Base-by-base conservation (phyloP, 208 protist species). In the Zelonia costaricensis region DNA sequence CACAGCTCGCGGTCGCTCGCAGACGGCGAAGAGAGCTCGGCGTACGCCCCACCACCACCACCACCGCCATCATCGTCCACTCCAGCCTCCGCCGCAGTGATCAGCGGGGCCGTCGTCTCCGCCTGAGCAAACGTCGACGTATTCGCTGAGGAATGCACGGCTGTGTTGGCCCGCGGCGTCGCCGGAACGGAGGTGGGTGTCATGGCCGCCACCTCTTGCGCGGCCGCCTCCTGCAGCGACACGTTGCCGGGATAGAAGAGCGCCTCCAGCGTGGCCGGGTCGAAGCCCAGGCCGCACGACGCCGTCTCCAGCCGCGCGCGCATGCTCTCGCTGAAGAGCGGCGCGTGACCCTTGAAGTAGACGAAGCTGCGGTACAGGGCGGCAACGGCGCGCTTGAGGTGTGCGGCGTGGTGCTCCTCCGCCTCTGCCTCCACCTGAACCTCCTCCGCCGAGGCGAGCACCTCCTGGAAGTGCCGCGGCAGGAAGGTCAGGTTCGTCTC, bases 231-330 rank as follows among this genome's bases (percentile, higher is more conserved):
- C 40, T 65, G 59, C 22, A 74, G 22, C n/a, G 82, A 53, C 54
- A 87, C 78, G 16, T 71, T 51, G 13, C 65, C 62, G 9, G 82
- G 82, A 31, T 84, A 85, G 54, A 85, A 66, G 23, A 94, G 39
- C 28, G 39, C 45, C 59, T 63, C 42, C 18, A 88, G 64, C 33
- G 57, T 38, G 27, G 49, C 44, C 6, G 51, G 25, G 36, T 67
- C 48, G 43, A 76, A 74, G 36, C 53, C 47, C 16, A 49, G 27
- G 20, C 72, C 68, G 45, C 55, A 71, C 22, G 75, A 20, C 22
- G 71, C 69, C 9, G 42, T 40, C 45, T 90, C 74, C 36, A 94
- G 74, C 31, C 64, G 53, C 61, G 69, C 31, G 22, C 62, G 70
- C 39, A 81, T 54, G 8, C 71, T 38, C 20, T 69, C 39, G 3